phyloP scores from a whole-genome alignment of 2,329 filamentous ascomycete genomes.

The Seiridium unicorne region DNA sequence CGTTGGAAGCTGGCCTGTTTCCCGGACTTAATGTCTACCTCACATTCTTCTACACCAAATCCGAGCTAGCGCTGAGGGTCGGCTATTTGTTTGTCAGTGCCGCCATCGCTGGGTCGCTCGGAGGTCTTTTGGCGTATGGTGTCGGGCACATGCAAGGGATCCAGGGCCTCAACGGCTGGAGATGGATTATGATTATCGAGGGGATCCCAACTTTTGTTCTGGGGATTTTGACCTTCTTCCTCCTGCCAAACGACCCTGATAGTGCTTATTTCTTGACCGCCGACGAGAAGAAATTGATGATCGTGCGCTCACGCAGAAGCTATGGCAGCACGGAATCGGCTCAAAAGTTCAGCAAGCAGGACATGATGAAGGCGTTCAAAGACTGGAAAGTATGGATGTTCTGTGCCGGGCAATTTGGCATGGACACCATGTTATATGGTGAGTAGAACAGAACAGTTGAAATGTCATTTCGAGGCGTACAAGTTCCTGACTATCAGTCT shows the following conservation, averaged over 20 bases:
- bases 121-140: constrained; percentile 70
- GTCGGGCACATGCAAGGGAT: constrained; percentile 72
- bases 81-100: constrained; percentile 72
- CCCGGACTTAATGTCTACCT: constrained; percentile 68
- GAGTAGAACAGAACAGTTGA: constrained; percentile 6
- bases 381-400: constrained; percentile 79
- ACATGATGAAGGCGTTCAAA: constrained; percentile 64
- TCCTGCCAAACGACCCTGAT: constrained; percentile 59
- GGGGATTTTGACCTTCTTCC: constrained; percentile 53
- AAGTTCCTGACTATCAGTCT: background rate
- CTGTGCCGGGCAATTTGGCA: constrained; percentile 67
- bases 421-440: constrained; percentile 73
- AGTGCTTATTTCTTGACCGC: constrained; percentile 59
- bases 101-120: constrained; percentile 69
- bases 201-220: constrained; percentile 47
- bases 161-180: constrained; percentile 64
- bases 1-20: constrained; percentile 68
- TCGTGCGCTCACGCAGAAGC: constrained; percentile 29
- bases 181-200: constrained; percentile 67
- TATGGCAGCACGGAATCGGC: constrained; percentile 48
- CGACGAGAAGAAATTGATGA: constrained; percentile 56
- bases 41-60: constrained; percentile 74
- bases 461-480: background rate
- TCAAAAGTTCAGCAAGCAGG: constrained; percentile 49
- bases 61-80: constrained; percentile 69